Base-by-base conservation (phyloP, 2,329 filamentous ascomycete species). In the Microsporum audouinii region DNA sequence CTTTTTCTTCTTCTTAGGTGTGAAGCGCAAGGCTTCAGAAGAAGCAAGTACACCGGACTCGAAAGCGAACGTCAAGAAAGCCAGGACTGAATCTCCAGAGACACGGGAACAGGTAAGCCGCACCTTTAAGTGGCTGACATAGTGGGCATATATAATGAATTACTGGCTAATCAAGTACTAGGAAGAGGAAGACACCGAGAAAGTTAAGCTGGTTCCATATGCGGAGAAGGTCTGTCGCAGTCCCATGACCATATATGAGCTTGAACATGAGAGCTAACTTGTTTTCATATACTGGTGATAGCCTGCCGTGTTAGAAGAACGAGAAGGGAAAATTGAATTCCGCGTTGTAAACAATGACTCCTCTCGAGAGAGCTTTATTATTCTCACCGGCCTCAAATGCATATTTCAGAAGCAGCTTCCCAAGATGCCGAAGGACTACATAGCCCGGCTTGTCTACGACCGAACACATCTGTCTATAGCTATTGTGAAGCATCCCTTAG, bases 361-460 rank as follows among this genome's bases (percentile, higher is more conserved):
- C 68, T 82, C 86, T 41, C 84, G 88, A 65, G 90, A 96, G 70
- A 95, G 89, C 71, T 86, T 91, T 66, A 95, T 97, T 70, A 95
- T 99, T 68, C 80, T 99, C 62, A 96, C 92, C 0, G 94, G 94
- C 12, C 80, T 99, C 60, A 99, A 97, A 73, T 96, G 91, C 71
- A 95, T 99, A 66, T 97, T 99, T 70, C 94, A 99, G 73, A 97
- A 97, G 69, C 94, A 99, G 71, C 80, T 99, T 4, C 94, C 94
- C 0, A 97, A 97, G 75, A 99, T 99, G 94, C 94, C 94, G 12
- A 96, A 97, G 75, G 94, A 97, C 71, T 99, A 99, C 73, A 97
- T 99, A 68, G 94, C 94, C 2, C 88, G 94, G 43, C 84, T 99
- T 5, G 94, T 99, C 62, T 99, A 99, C 76, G 94, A 99, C 75